phyloP scores from a whole-genome alignment of 2,329 filamentous ascomycete species.

The Botrytis hyacinthi region DNA sequence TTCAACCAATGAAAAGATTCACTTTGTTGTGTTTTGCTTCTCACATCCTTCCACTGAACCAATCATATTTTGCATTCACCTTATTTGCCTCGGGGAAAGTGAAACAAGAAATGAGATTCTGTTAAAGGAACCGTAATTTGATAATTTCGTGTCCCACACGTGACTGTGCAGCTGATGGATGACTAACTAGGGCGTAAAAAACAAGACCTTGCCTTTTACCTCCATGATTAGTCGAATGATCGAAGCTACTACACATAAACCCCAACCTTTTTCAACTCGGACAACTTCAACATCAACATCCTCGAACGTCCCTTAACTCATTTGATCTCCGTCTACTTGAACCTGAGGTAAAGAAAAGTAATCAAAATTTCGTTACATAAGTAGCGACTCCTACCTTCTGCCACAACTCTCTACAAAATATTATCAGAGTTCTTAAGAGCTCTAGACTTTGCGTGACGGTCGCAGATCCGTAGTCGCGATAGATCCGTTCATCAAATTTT shows the following conservation, averaged over 20 bases:
- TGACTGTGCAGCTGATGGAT: background rate
- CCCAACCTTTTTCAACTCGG: conserved; percentile 8
- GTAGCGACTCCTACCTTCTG: conserved; percentile 14
- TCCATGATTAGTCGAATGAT: background rate
- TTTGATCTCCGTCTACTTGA: conserved; percentile 5
- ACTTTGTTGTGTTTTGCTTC: background rate
- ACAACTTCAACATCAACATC: conserved; percentile 4
- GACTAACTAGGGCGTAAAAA: conserved; percentile 11
- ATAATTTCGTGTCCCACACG: background rate
- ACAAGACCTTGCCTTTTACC: background rate
- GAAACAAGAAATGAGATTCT: background rate
- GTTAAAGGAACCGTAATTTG: background rate
- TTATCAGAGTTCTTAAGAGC: conserved; percentile 1
- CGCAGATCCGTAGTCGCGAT: conserved; percentile 22
- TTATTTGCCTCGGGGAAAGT: background rate
- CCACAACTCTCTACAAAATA: conserved; percentile 6
- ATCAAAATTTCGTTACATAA: conserved; percentile 7
- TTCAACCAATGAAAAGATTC: background rate
- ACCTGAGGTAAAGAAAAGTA: conserved; percentile 18
- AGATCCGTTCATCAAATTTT: conserved; percentile 21
- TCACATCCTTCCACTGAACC: background rate
- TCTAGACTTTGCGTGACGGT: conserved; percentile 21
- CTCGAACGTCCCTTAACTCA: background rate
- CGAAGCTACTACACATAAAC: background rate
- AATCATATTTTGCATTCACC: background rate